These are phyloP conservation scores for Nannizzia gypsea DNA, from an alignment of 2,329 filamentous ascomycete genomes.

Conservation along the genomic window DNA sequence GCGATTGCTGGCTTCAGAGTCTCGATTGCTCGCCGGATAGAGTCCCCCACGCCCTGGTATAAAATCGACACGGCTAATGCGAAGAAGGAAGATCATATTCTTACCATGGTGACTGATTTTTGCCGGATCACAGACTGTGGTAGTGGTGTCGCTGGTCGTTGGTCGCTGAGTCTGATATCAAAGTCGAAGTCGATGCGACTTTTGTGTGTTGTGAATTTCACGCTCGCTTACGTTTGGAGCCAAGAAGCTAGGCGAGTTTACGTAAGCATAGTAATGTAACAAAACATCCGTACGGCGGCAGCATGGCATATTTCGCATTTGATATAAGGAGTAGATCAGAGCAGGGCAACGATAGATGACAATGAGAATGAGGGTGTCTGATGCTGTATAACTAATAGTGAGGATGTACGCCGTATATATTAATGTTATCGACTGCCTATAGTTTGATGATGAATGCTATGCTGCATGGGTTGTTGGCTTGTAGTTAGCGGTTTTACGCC, in stretches of 20 bases:
- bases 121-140: conserved; percentile 29
- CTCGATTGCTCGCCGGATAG: conserved; percentile 1
- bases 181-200: conserved; percentile 21
- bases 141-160: conserved; percentile 14
- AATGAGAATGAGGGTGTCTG: no score
- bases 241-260: conserved; percentile 22
- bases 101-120: conserved; percentile 40
- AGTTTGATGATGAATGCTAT: no score
- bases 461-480: no score
- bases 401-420: no score
- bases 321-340: no score
- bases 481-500: no score
- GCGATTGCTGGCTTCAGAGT: background rate
- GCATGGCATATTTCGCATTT: background rate
- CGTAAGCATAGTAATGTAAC: conserved; percentile 14
- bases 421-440: no score
- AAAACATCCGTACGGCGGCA: conserved; percentile 18
- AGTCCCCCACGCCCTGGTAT: conserved; percentile 15
- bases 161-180: conserved; percentile 28
- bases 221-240: conserved; percentile 6
- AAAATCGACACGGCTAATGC: conserved; percentile 9
- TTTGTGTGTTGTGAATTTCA: conserved; percentile 5
- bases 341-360: no score
- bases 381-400: no score
- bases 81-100: conserved; percentile 14